Base-by-base conservation (phyloP, 768 basidiomycete genomes). In the Naganishia kalamii region DNA sequence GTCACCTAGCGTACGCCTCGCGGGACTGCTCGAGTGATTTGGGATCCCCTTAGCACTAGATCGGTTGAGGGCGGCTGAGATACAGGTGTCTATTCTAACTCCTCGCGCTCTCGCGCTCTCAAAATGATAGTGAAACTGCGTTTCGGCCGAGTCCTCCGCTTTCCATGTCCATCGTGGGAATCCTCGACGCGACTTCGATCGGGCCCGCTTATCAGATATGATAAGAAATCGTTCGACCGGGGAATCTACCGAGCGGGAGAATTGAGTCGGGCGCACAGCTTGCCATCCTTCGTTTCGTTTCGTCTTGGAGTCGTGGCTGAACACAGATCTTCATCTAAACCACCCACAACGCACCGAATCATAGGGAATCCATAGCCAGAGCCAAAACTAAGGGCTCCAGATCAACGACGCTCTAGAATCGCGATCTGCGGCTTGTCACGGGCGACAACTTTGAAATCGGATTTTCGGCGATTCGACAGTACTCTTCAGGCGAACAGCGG, bases 181-280 rank as follows among this genome's bases (percentile, higher is more conserved):
- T 32, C 21, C 8, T 6, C 15, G 5, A 25, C 1, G 48, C 48
- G 29, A 35, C 29, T n/a, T 32, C 32, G 51, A 52, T 52, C n/a
- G 51, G 30, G n/a, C 37, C 54, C 54, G 54, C 54, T 57, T 57
- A 57, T 57, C 54, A 57, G 54, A 57, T 57, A 57, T 57, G 54
- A 57, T 57, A 57, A 57, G 54, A 57, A 57, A 37, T 57, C 54
- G 54, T 57, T 13, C 54, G 37, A 57, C 32, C 27, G 11, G 48
- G 48, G n/a, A 13, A 25, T 57, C 54, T 40, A 21, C 54, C 54
- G 54, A 57, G 54, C 33, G 54, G 15, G 17, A 25, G 33, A 37
- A 10, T 21, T 35, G 33, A 57, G 35, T 12, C 54, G 54, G 54
- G 33, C 54, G 54, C 33, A 40, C 21, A 44, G 7, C 43, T 6